These are phyloP conservation scores for Phytophthora cryptogea DNA, from an alignment of 352 stramenopile species.

Conservation along the genomic window DNA sequence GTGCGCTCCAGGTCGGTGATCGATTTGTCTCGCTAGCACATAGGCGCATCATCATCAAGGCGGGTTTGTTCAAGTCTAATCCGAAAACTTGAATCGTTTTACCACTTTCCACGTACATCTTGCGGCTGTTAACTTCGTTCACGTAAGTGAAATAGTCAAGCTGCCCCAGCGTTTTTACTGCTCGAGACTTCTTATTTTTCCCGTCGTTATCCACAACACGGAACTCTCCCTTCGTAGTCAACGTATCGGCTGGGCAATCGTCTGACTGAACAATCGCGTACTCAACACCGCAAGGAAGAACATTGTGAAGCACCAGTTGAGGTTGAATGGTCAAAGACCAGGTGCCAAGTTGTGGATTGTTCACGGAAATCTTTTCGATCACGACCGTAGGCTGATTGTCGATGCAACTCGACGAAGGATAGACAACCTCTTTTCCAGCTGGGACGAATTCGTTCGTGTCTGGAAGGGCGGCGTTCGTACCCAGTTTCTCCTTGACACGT, in stretches of 20 bases:
- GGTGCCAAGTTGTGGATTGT: slow-evolving; percentile 54
- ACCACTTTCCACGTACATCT: slow-evolving; percentile 77
- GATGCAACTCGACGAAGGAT: slow-evolving; percentile 72
- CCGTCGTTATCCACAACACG: slow-evolving; percentile 33
- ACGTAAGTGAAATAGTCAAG: slow-evolving; percentile 79
- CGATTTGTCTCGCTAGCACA: slow-evolving; percentile 61
- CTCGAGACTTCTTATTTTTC: slow-evolving; percentile 50
- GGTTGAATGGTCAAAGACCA: slow-evolving; percentile 86
- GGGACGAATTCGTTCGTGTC: slow-evolving; percentile 46
- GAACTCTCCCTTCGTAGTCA: slow-evolving; percentile 69
- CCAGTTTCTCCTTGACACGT: slow-evolving; percentile 71
- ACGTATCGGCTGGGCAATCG: slow-evolving; percentile 66
- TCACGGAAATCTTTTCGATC: slow-evolving; percentile 73
- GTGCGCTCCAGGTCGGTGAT: slow-evolving; percentile 54
- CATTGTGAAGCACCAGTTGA: slow-evolving; percentile 81
- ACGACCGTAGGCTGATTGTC: slow-evolving; percentile 85
- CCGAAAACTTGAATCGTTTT: slow-evolving; percentile 85
- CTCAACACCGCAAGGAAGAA: slow-evolving; percentile 81
- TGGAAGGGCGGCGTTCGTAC: slow-evolving; percentile 59
- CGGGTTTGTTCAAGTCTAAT: slow-evolving; percentile 62
- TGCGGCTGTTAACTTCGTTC: slow-evolving; percentile 77
- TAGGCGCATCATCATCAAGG: slow-evolving; percentile 80
- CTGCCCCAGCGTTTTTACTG: slow-evolving; percentile 52
- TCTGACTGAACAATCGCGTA: slow-evolving; percentile 80
- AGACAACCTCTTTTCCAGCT: slow-evolving; percentile 67